Evolutionary conservation across 2,329 filamentous ascomycete species (phyloP), one percentile per base, ranked within the genome.

Genomic region (Monilinia polystroma): DNA sequence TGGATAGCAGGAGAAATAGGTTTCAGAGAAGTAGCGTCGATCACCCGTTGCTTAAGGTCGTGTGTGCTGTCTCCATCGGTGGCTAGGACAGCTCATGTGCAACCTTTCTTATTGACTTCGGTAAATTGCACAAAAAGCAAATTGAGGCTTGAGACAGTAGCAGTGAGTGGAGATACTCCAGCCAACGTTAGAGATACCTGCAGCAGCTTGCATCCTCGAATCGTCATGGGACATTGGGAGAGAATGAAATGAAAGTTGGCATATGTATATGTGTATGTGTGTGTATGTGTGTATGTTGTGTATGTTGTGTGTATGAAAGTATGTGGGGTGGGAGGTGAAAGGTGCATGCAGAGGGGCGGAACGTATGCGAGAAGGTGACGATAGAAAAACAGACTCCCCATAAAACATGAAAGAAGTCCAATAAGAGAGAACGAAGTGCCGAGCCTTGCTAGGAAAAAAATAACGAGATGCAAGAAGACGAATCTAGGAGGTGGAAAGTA

Each of bases 41-140:
- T 74, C 73, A 73, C 54, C 73, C 72, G 71, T 72, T 71, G 70
- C 59, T 72, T 71, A 70, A 69, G 69, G 68, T 69, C 64, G 54
- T 74, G 69, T 76, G 74, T 75, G 73, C 70, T 75, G 74, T 73
- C 69, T 73, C 73, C 73, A 74, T 70, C 73, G 68, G 69, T 71
- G 69, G 69, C 66, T 68, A 72, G 68, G 71, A 75, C 72, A 75
- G 68, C 68, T 73, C 71, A 68, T 73, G 74, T 75, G 68, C 72
- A 52, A 75, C 73, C 63, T 60, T 70, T 66, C 64, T 69, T 66
- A 73, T 68, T 72, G 67, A 51, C 70, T 69, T 67, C 67, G 69
- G 69, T 55, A 66, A 62, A 67, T 57, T 68, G 66, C 47, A 67
- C 47, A 72, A 75, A 73, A 72, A 64, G 64, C 70, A 74, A 69